A percentile compares a stretch with the other conserved stretches of the same genome.
phyloP scores from a whole-genome alignment of 2,329 filamentous ascomycete species.

The Fusarium verticillioides region DNA sequence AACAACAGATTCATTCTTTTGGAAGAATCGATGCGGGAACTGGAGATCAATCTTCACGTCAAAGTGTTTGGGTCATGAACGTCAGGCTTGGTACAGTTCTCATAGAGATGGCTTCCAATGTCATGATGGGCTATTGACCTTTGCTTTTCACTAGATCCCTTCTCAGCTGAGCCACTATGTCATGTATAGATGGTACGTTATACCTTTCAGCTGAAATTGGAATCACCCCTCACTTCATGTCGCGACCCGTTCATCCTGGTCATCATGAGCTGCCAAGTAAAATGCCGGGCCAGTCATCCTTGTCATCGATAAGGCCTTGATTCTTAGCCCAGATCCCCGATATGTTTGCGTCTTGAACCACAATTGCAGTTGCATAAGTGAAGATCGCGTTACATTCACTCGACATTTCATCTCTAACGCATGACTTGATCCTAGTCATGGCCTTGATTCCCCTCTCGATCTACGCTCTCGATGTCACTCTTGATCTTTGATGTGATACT shows the following conservation, averaged over 20 bases:
- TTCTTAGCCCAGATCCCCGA: neutral
- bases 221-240: conserved; percentile 9
- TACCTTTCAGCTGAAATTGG: conserved; percentile 15
- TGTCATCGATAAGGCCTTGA: conserved; percentile 10
- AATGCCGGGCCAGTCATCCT: neutral
- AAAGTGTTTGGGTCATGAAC: neutral
- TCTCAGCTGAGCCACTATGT: conserved; percentile 21
- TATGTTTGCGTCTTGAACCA: conserved; percentile 14
- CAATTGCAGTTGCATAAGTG: neutral
- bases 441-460: conserved; percentile 10
- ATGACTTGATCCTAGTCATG: conserved; percentile 14
- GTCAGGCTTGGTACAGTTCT: neutral
- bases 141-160: conserved; percentile 1
- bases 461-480: neutral
- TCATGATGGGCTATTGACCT: neutral
- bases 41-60: neutral
- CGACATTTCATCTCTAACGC: conserved; percentile 24
- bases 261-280: conserved; percentile 3
- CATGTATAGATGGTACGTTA: conserved; percentile 5
- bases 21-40: neutral
- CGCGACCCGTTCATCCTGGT: conserved; percentile 25
- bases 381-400: conserved; percentile 32
- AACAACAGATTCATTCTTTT: conserved; percentile 15
- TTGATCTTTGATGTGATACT: neutral
- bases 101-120: neutral